A percentile compares a stretch with the other conserved stretches of the same genome.
phyloP scores from a whole-genome alignment of 371 early-diverging fungal species.

The Mucor piriformis region DNA sequence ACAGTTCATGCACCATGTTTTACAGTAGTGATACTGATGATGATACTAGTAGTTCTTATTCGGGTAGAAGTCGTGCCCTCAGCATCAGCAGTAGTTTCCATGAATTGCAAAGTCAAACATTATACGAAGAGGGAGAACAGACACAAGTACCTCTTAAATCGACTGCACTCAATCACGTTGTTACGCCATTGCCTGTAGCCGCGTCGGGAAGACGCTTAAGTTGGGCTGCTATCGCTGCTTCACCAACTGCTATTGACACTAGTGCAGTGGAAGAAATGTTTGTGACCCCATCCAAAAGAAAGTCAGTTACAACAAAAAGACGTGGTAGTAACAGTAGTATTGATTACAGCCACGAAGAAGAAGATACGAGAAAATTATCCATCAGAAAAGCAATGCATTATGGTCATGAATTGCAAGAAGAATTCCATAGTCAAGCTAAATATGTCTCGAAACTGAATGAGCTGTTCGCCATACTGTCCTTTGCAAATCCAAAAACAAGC shows the following conservation, averaged over 20 bases:
- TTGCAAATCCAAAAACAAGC: constrained; percentile 57
- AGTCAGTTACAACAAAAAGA: background rate
- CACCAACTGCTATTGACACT: constrained; percentile 5
- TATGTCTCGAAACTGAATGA: constrained; percentile 20
- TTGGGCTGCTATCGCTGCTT: constrained; percentile 39
- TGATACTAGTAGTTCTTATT: constrained; percentile 9
- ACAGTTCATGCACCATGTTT: background rate
- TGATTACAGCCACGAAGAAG: constrained; percentile 17
- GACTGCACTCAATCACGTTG: background rate
- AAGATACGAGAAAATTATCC: constrained; percentile 29
- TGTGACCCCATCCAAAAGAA: background rate
- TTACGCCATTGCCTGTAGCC: constrained; percentile 20
- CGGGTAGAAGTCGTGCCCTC: constrained; percentile 17
- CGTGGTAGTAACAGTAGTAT: constrained; percentile 5
- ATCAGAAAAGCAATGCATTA: constrained; percentile 58
- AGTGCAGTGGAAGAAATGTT: background rate
- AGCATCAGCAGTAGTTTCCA: constrained; percentile 9
- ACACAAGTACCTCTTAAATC: constrained; percentile 1
- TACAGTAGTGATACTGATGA: constrained; percentile 9
- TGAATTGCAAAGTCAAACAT: constrained; percentile 4
- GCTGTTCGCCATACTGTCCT: constrained; percentile 76
- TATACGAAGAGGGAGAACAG: constrained; percentile 14
- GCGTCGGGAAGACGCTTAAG: constrained; percentile 43
- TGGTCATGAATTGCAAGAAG: constrained; percentile 70
- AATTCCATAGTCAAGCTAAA: constrained; percentile 60